A percentile compares a stretch with the other conserved stretches of the same genome.
Conservation (phyloP, 2,329 filamentous ascomycete genomes). For the Lachnellula willkommii region DNA sequence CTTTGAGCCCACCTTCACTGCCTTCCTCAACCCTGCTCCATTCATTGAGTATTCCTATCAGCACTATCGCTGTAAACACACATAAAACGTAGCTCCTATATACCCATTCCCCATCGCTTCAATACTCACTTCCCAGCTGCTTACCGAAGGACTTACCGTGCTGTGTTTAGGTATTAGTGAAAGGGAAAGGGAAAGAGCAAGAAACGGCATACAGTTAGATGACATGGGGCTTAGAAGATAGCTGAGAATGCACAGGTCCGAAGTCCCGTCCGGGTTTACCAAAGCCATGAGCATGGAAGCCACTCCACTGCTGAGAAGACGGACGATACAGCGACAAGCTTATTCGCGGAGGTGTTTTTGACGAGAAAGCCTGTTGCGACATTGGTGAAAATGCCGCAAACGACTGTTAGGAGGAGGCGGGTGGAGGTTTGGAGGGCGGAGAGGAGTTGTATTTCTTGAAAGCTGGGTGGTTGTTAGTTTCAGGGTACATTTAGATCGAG, state of each 20-base stretch:
- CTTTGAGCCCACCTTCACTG: constrained; percentile 32
- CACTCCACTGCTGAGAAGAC: constrained; percentile 31
- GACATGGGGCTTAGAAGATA: constrained; percentile 37
- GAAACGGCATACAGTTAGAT: constrained; percentile 31
- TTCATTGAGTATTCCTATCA: constrained; percentile 31
- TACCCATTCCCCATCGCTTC: constrained; percentile 37
- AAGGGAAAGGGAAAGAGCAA: neutral
- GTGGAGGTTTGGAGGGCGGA: constrained; percentile 25
- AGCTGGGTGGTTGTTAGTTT: neutral
- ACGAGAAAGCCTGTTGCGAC: constrained; percentile 41
- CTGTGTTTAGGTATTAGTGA: no score
- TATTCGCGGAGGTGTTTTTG: constrained; percentile 38
- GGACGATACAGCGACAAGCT: constrained; percentile 35
- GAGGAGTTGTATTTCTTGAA: constrained; percentile 17
- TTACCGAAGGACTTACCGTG: constrained; percentile 36
- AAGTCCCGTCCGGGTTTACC: constrained; percentile 40
- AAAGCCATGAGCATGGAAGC: constrained; percentile 42
- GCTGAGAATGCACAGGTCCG: constrained; percentile 40
- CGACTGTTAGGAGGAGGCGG: constrained; percentile 36
- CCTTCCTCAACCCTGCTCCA: constrained; percentile 33
- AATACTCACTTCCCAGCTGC: constrained; percentile 29
- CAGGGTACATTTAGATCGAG: neutral
- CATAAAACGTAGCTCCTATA: constrained; percentile 40
- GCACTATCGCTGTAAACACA: constrained; percentile 32
- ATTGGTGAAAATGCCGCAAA: constrained; percentile 37